Evolutionary conservation across 2,329 filamentous ascomycete genomes (phyloP), one percentile per base, ranked within the genome.

Genomic region (Botrytis porri): DNA sequence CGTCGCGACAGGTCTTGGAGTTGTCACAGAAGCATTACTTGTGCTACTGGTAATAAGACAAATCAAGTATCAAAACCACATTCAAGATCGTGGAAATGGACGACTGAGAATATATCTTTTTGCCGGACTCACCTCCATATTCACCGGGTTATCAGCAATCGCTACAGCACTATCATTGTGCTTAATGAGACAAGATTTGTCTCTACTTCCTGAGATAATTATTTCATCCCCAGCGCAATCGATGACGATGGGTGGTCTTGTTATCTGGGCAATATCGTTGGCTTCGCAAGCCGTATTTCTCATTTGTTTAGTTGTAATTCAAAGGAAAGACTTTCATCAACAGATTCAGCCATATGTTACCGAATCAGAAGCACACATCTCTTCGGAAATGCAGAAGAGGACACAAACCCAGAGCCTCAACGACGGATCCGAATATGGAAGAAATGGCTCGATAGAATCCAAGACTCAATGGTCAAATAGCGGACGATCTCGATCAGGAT

Each of bases 401-500:
- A 70, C 73, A 62, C 69, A 72, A 74, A 57, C 70, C 48, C 73
- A 74, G 29, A 77, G 67, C 64, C 41, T 74, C 22, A 65, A 74
- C 37, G 74, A 57, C 45, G 74, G 57, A 57, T 66, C 67, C 65
- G 76, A 73, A 7, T 64, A 76, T 66, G 74, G 69, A 54, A 74
- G 73, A 60, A 70, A 73, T 25, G 63, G 69, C 45, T 79, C 78
- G 0, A 71, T 76, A 48, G 78, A 78, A 25, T 79, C 76, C 6
- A 76, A 69, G 60, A 76, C 74, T 37, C 73, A 76, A 29, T 70
- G 84, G 43, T 75, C 85, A 5, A 84, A 85, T 0, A 82, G 83
- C 8, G 86, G 86, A 1, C 81, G 82, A 76, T 82, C 85, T 75
- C 79, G 83, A 76, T 84, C 87, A 71, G 78, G 83, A 73, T 79